Evolutionary conservation across 495 filamentous ascomycete species (phyloP), one percentile per base, ranked within the genome.

Genomic region (Daldinia caldariorum): DNA sequence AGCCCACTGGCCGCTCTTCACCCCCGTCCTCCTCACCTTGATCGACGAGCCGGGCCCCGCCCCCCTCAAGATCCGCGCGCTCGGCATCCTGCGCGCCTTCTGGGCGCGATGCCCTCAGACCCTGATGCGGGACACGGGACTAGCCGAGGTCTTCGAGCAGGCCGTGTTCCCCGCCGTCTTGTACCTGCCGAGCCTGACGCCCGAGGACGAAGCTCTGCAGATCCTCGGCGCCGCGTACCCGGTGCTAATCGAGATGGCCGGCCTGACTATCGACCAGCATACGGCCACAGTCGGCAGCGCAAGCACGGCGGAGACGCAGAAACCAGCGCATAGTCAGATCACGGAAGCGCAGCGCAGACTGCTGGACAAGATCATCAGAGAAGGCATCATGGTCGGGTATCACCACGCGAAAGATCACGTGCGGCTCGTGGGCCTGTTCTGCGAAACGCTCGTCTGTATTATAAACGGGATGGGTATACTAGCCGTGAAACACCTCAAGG

Each of bases 1-100:
- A 55, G 31, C 77, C 5, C 83, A 91, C 63, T 97, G 94, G 88
- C 88, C 87, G 0, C 85, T 96, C n/a, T 86, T 92, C 45, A 84
- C 94, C n/a, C 95, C 95, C 1, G 91, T 92, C 1, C 81, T 97
- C 0, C 85, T 99, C 3, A 87, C 90, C 4, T 82, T 98, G 1
- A 83, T 92, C 57, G 95, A 98, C 76, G 91, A 94, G 74, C 74
- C 82, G 13, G 79, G 83, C 49, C 78, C 18, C 3, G 6, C 85
- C 0, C 45, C 77, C 0, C 58, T 73, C n/a, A 75, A 73, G 16
- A 80, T 88, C 72, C 90, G 92, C 61, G 74, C 80, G 0, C 90
- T 92, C 38, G 67, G 73, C 2, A 78, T 94, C 3, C 79, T 95
- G 1, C 74, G 74, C 6, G 63, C 79, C 0, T 86, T 97, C 49